Percentiles rank a stretch among this genome's conserved stretches.
Evolutionary conservation across 352 stramenopile species (phyloP).

Genomic region (Bremia lactucae): DNA sequence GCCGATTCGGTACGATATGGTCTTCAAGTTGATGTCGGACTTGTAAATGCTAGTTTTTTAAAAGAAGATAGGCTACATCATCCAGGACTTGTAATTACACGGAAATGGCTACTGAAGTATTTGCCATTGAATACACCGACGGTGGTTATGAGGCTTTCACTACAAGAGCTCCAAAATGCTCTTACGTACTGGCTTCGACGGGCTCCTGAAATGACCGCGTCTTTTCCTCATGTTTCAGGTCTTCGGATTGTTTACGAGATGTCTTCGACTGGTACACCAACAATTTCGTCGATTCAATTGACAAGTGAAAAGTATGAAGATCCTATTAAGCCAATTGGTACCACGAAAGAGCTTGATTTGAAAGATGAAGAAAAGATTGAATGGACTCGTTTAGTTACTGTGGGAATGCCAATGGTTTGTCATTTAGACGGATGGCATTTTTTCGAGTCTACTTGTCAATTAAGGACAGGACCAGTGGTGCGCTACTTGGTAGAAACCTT

Average conservation of each 20-base stretch:
- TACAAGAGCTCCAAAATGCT: constrained; percentile 31
- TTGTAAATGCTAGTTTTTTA: constrained; percentile 78
- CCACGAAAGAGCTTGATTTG: too few species aligned
- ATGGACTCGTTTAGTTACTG: constrained; percentile 12
- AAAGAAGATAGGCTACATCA: constrained; percentile 57
- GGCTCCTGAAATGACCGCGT: constrained; percentile 51
- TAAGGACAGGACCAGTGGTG: constrained; percentile 17
- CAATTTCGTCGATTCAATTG: constrained; percentile 31
- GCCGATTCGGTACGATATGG: constrained; percentile 55
- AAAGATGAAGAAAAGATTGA: constrained; percentile 6
- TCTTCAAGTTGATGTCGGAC: constrained; percentile 39
- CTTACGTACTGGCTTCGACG: constrained; percentile 55
- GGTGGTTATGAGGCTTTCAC: constrained; percentile 43
- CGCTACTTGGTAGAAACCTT: constrained; percentile 25
- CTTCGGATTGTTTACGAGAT: constrained; percentile 29
- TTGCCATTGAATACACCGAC: constrained; percentile 50
- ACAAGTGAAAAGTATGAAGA: constrained; percentile 7
- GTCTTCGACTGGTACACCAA: constrained; percentile 1
- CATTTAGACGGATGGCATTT: constrained; percentile 25
- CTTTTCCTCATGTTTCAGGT: constrained; percentile 66
- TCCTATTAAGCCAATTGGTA: neutral
- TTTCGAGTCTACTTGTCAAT: constrained; percentile 14
- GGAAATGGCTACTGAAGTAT: constrained; percentile 51
- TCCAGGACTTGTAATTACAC: constrained; percentile 39
- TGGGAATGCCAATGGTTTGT: constrained; percentile 21